Evolutionary conservation across 148 eudicot species (phyloP).

Genomic region (Selenicereus undatus): DNA sequence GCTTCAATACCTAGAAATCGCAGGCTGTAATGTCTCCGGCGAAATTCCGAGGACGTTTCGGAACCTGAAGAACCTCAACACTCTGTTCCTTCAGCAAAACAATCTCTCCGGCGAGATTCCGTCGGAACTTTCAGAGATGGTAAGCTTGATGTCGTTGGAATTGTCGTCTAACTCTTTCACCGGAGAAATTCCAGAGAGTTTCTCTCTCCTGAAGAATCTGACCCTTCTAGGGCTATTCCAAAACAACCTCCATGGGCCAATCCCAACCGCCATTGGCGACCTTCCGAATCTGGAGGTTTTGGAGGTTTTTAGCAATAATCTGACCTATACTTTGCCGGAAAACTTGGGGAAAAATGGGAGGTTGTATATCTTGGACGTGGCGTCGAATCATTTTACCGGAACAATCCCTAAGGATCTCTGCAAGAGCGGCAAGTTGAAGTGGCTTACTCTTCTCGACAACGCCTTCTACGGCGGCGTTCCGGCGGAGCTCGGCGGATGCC

Average conservation of each 20-base stretch:
- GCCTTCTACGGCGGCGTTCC: constrained; percentile 38
- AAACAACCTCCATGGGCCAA: constrained; percentile 43
- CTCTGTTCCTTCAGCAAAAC: constrained; percentile 55
- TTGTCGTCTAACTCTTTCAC: constrained; percentile 41
- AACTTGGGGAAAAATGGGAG: constrained; percentile 40
- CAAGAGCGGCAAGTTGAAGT: constrained; percentile 28
- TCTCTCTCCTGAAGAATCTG: constrained; percentile 35
- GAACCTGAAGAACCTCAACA: constrained; percentile 41
- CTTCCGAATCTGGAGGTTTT: constrained; percentile 45
- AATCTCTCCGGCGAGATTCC: constrained; percentile 49
- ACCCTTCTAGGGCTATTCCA: constrained; percentile 42
- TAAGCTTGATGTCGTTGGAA: constrained; percentile 42
- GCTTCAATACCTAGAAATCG: constrained; percentile 50
- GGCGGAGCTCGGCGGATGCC: constrained; percentile 40
- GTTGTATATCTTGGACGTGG: constrained; percentile 27
- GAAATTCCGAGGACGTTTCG: constrained; percentile 55
- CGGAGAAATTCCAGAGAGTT: constrained; percentile 50
- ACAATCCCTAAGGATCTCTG: constrained; percentile 34
- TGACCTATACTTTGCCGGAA: constrained; percentile 39
- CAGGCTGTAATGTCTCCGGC: constrained; percentile 39
- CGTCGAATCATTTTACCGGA: constrained; percentile 44
- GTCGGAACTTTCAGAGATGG: constrained; percentile 34
- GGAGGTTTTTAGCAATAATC: constrained; percentile 43
- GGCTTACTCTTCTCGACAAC: constrained; percentile 35
- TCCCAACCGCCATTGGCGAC: constrained; percentile 46